Conservation (phyloP, 2,329 filamentous ascomycete genomes). For the Neofusicoccum ribis region DNA sequence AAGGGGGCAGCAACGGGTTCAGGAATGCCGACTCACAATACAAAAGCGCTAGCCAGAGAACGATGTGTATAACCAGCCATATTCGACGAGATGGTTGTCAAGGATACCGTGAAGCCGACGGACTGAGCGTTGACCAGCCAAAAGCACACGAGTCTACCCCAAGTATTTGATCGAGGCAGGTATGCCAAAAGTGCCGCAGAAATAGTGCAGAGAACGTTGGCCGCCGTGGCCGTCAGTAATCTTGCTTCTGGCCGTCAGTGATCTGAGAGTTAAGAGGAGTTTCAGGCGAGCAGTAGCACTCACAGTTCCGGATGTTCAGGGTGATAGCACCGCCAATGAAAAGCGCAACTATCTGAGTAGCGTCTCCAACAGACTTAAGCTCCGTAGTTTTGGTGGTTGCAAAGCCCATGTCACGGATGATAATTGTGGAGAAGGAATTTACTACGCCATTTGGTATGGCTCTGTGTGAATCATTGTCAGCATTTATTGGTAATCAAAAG, state of each 20-base stretch:
- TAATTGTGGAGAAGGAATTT: constrained; percentile 40
- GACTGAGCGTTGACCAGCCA: constrained; percentile 43
- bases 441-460: constrained; percentile 38
- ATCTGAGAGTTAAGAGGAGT: too few species aligned
- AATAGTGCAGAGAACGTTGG: constrained; percentile 39
- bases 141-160: constrained; percentile 38
- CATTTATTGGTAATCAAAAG: too few species aligned
- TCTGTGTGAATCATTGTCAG: constrained; percentile 16
- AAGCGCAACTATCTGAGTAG: constrained; percentile 41
- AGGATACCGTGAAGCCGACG: constrained; percentile 39
- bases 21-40: constrained; percentile 25
- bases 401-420: constrained; percentile 39
- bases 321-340: constrained; percentile 38
- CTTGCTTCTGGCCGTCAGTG: neutral
- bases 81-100: constrained; percentile 39
- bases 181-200: constrained; percentile 38
- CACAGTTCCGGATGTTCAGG: constrained; percentile 35
- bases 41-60: constrained; percentile 35
- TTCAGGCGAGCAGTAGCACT: neutral
- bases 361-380: constrained; percentile 39
- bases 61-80: constrained; percentile 43
- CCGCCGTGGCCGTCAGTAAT: constrained; percentile 28
- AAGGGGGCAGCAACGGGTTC: neutral
- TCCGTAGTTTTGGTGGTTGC: constrained; percentile 36
- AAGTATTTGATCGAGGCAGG: constrained; percentile 36